Conservation (phyloP, 768 basidiomycete genomes). For the Lentinula edodes region DNA sequence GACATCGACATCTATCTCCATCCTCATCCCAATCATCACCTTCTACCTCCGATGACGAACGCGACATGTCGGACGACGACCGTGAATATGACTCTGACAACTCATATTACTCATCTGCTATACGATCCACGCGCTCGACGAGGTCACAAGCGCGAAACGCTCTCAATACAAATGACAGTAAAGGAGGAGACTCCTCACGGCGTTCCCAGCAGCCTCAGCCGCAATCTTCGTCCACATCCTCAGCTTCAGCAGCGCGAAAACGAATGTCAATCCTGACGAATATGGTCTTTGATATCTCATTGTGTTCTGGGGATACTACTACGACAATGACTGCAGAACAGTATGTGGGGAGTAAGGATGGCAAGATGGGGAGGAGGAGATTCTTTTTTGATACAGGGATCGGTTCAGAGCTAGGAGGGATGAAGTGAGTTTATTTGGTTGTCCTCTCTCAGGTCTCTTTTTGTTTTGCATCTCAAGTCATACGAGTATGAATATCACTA, state of each 20-base stretch:
- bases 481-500: too few species aligned
- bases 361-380: neutral
- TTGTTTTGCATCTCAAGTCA: too few species aligned
- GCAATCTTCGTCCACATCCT: neutral
- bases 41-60: neutral
- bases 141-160: neutral
- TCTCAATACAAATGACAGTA: neutral
- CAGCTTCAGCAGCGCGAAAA: neutral
- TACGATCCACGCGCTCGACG: neutral
- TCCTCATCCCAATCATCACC: neutral
- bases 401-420: neutral
- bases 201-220: neutral
- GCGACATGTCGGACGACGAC: neutral
- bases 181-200: neutral
- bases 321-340: neutral
- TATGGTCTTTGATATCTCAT: neutral
- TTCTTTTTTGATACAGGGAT: neutral
- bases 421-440: neutral
- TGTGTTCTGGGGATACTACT: neutral
- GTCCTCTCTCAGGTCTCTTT: too few species aligned
- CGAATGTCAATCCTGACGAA: neutral
- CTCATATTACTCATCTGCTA: neutral
- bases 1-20: neutral
- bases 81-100: neutral
- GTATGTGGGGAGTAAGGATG: neutral